phyloP scores from a whole-genome alignment of 176 grass and related monocot species.

The Eleusine indica region DNA sequence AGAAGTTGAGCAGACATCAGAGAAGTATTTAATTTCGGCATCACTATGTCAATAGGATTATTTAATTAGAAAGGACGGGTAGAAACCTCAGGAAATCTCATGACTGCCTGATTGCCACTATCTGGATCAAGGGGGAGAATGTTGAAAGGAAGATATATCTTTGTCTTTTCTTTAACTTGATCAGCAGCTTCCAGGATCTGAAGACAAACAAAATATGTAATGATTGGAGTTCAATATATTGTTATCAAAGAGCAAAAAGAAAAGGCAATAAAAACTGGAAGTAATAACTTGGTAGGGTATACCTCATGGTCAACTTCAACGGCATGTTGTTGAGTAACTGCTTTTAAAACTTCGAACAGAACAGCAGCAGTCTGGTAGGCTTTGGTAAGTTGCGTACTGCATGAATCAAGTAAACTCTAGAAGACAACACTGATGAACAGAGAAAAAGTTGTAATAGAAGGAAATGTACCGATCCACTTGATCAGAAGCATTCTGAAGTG shows the following conservation, averaged over 20 bases:
- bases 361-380: slow-evolving; percentile 92
- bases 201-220: slow-evolving; percentile 35
- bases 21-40: slow-evolving; percentile 40
- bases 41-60: slow-evolving; percentile 26
- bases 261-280: background rate
- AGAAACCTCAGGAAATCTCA: slow-evolving; percentile 85
- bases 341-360: slow-evolving; percentile 93
- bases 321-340: slow-evolving; percentile 77
- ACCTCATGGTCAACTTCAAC: slow-evolving; percentile 96
- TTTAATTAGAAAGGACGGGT: slow-evolving; percentile 4
- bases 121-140: slow-evolving; percentile 98
- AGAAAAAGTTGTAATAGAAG: slow-evolving; percentile 27
- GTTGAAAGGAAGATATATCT: slow-evolving; percentile 87
- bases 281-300: slow-evolving; percentile 31
- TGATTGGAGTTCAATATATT: slow-evolving; percentile 5
- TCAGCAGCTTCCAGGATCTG: slow-evolving; percentile 86
- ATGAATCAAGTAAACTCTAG: slow-evolving; percentile 36
- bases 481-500: slow-evolving; percentile 74
- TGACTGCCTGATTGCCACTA: slow-evolving; percentile 87
- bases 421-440: slow-evolving; percentile 10
- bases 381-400: slow-evolving; percentile 81
- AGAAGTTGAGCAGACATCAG: slow-evolving; percentile 38
- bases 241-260: slow-evolving; percentile 21
- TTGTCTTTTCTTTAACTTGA: slow-evolving; percentile 86
- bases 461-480: slow-evolving; percentile 71